Percentiles rank a stretch among this genome's conserved stretches.
Conservation (phyloP, 2,329 filamentous ascomycete genomes). For the Aspergillus ustus region DNA sequence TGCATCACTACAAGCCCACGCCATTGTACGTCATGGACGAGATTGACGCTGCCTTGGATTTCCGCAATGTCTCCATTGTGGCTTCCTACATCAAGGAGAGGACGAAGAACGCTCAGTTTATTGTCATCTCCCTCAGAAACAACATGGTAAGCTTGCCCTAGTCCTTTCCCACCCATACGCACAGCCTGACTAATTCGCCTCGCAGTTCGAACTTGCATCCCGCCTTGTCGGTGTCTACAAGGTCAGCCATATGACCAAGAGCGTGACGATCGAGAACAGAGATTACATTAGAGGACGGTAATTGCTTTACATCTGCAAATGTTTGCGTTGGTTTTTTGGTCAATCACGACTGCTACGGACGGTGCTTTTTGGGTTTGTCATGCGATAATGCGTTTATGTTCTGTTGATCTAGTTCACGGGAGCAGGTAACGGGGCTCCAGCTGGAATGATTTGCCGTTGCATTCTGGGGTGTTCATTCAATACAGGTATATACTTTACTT, state of each 20-base stretch:
- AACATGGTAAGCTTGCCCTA: constrained; percentile 70
- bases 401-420: constrained; percentile 1
- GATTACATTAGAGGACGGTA: constrained; percentile 66
- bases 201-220: constrained; percentile 85
- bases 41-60: constrained; percentile 97
- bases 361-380: constrained; percentile 6
- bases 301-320: constrained; percentile 20
- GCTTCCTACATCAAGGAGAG: constrained; percentile 99
- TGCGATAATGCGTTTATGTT: constrained; percentile 4
- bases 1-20: constrained; percentile 98
- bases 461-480: constrained; percentile 1
- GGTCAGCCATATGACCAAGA: constrained; percentile 98
- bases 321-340: constrained; percentile 6
- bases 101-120: constrained; percentile 98
- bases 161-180: background rate
- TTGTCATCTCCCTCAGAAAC: constrained; percentile 95
- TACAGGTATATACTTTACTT: background rate
- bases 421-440: constrained; percentile 1
- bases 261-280: constrained; percentile 83
- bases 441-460: background rate
- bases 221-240: constrained; percentile 97
- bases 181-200: constrained; percentile 8
- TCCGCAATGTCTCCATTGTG: constrained; percentile 97
- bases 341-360: constrained; percentile 10
- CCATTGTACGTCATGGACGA: constrained; percentile 99